Evolutionary conservation across 306 rosid species (phyloP), one percentile per base, ranked within the genome.

Genomic region (peach (Prunus persica)): DNA sequence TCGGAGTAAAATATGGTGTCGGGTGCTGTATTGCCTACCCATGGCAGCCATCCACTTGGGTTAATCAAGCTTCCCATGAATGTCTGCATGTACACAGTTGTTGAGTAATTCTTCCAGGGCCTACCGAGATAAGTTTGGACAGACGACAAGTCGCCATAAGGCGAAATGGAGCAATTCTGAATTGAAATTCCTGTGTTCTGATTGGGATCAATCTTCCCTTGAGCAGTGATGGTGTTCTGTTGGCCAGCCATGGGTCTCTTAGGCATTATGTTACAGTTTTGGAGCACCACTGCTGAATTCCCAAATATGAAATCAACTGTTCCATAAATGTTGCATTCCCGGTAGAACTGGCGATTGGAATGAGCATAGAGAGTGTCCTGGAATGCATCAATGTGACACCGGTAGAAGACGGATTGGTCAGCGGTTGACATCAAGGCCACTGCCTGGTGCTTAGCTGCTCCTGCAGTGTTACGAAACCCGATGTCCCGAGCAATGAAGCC

Each of bases 81-180:
- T 11, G 79, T 84, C 14, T 84, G 80, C 83, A 93, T 70, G 43
- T 61, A 84, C 2, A 91, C 81, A 6, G 98, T 91, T 10, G 97
- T 93, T 46, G 98, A 91, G 78, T 89, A 87, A 57, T 91, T 81
- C 96, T 89, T 93, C 97, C 98, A 89, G 0, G 97, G 97, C 66
- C 97, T 86, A 25, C 97, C 98, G 11, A 93, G 89, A 79, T 82
- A 93, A 22, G 96, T 91, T 46, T 68, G 11, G n/a, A 89, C 88
- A 0, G 84, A 55, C 45, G 86, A 82, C 61, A 89, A 72, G 81
- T 91, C 5, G 13, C 87, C 97, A 16, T 27, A 83, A 4, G 97
- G 92, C 46, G 52, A 46, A 65, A 93, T 82, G 22, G 13, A 80
- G 75, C 89, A 89, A 57, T 82, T 79, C 8, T 91, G 97, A 13